Base-by-base conservation (phyloP, 2,329 filamentous ascomycete genomes). In the Xylariaceae sp. region DNA sequence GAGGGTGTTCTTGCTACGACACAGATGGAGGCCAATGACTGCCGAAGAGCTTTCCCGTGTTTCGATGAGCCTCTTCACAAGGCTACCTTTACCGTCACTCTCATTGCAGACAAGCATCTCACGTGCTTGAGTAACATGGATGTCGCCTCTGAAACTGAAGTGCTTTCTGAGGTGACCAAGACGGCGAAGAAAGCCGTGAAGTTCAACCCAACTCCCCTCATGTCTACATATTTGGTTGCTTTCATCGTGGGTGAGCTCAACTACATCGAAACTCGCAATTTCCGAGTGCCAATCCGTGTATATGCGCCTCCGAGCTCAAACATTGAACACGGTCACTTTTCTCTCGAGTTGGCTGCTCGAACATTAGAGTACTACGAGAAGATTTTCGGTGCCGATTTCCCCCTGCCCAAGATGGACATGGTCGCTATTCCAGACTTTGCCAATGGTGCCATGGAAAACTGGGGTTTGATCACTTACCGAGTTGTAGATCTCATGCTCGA, bases 61-160 rank as follows among this genome's bases (percentile, higher is more conserved):
- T 97, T 97, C 74, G 93, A 97, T 72, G 94, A 97, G 78, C 93
- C 93, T 34, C 88, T 91, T 30, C 82, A 97, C 67, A 97, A 97
- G 80, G 90, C 93, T 45, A 88, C 89, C 66, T 97, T 96, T 76
- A 93, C 90, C 35, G 86, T 97, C 64, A 96, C 92, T 0, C 81
- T 97, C 67, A 82, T 97, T 68, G 92, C 93, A 4, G 92, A 97
- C 75, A 90, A 95, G 78, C 81, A 90, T 70, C 77, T 96, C 76
- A 96, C 92, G 10, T 97, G 93, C 72, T 75, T 97, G 72, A 95
- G 92, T 77, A 97, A 97, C 77, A 97, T 97, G 93, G 91, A 97
- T 72, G 90, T 94, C 57, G 88, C 86, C 39, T 87, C 86, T 4
- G 89, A 95, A 78, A 85, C 85, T 47, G 85, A 90, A 58, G 80